Conservation (phyloP, 2,329 filamentous ascomycete species). For the Fusarium illudens region DNA sequence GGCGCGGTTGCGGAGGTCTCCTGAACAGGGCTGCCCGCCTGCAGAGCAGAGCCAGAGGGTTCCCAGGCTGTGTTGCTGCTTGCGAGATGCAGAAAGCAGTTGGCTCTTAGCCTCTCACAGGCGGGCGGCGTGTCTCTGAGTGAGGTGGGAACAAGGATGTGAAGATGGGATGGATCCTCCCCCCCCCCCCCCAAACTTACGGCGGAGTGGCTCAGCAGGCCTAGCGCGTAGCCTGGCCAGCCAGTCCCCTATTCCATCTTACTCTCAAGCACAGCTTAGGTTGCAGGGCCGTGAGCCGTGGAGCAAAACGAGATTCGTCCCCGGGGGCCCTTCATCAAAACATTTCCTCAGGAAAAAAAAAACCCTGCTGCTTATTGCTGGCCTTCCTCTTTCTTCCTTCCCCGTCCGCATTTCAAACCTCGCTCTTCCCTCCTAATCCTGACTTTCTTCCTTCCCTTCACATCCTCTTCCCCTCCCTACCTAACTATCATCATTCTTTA, state of each 20-base stretch:
- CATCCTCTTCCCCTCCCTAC: slow-evolving; percentile 33
- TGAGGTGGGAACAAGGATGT: slow-evolving; percentile 30
- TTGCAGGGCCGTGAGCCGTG: slow-evolving; percentile 36
- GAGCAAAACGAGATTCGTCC: slow-evolving; percentile 40
- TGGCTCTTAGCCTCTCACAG: slow-evolving; percentile 18
- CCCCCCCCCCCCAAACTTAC: slow-evolving; percentile 38
- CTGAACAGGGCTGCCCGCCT: background rate
- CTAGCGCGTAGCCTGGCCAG: slow-evolving; percentile 35
- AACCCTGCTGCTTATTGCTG: slow-evolving; percentile 31
- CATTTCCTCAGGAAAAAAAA: slow-evolving; percentile 38
- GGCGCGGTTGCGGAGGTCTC: background rate
- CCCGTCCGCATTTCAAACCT: slow-evolving; percentile 35
- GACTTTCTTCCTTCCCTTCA: background rate
- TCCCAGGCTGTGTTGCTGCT: slow-evolving; percentile 4
- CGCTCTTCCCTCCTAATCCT: slow-evolving; percentile 12
- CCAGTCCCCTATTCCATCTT: slow-evolving; percentile 43
- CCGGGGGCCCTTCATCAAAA: slow-evolving; percentile 41
- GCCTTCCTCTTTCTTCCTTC: slow-evolving; percentile 38
- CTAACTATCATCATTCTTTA: slow-evolving; percentile 43
- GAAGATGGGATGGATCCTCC: slow-evolving; percentile 37
- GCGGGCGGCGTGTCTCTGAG: slow-evolving; percentile 18
- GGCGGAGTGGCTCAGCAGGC: slow-evolving; percentile 45
- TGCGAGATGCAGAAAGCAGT: slow-evolving; percentile 9
- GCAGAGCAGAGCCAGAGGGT: background rate
- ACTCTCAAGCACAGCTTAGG: slow-evolving; percentile 30